phyloP scores from a whole-genome alignment of 2,329 filamentous ascomycete genomes.

The Neofusicoccum sp. region DNA sequence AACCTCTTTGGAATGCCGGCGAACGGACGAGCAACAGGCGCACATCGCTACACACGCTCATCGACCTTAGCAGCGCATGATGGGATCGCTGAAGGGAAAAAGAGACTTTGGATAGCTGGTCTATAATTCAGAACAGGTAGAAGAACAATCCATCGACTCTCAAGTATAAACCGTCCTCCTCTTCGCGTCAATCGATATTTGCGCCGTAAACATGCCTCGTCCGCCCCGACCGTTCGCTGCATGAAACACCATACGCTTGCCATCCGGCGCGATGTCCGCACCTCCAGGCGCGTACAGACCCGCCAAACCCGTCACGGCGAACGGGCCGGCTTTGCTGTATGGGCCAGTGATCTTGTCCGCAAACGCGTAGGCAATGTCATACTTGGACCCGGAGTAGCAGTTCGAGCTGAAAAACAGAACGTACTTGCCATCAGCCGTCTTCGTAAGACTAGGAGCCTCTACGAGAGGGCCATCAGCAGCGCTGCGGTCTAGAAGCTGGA shows the following conservation, averaged over 20 bases:
- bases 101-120: too few species aligned
- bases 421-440: slow-evolving; percentile 51
- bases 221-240: not conserved
- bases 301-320: slow-evolving; percentile 17
- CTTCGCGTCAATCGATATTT: slow-evolving; percentile 3
- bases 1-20: too few species aligned
- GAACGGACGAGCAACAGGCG: too few species aligned
- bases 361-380: slow-evolving; percentile 61
- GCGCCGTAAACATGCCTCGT: not conserved
- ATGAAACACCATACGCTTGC: slow-evolving; percentile 6
- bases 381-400: slow-evolving; percentile 54
- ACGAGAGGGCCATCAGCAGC: slow-evolving; percentile 54
- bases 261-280: slow-evolving; percentile 19
- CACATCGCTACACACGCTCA: too few species aligned
- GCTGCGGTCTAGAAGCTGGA: slow-evolving; percentile 48
- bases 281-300: slow-evolving; percentile 20
- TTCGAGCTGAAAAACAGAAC: slow-evolving; percentile 63
- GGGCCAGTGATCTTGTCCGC: slow-evolving; percentile 29
- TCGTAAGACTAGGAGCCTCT: slow-evolving; percentile 60
- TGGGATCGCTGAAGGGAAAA: too few species aligned
- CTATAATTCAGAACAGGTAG: too few species aligned
- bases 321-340: slow-evolving; percentile 19
- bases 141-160: not conserved
- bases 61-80: too few species aligned
- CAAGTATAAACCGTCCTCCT: not conserved